Percentiles rank a stretch among this genome's conserved stretches.
Evolutionary conservation across 495 filamentous ascomycete genomes (phyloP).

Genomic region (Staphylotrichum longicolle): DNA sequence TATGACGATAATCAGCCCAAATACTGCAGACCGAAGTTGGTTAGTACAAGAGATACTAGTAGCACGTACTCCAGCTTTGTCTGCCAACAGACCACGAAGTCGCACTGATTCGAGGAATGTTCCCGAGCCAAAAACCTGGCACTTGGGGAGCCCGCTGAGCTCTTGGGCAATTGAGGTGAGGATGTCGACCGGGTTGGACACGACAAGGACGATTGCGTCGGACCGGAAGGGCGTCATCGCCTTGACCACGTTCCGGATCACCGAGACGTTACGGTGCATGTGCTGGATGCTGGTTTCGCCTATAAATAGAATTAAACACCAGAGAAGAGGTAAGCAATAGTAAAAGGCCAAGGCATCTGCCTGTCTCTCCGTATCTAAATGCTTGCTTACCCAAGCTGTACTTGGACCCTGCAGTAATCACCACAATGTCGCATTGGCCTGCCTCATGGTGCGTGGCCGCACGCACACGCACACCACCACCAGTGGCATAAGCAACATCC

Average conservation of each 20-base stretch:
- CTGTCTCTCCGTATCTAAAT: conserved; percentile 2
- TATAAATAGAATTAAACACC: no score
- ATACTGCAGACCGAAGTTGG: not conserved
- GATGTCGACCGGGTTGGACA: conserved; percentile 50
- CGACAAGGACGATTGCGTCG: conserved; percentile 43
- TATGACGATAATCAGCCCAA: not conserved
- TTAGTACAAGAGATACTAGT: no score
- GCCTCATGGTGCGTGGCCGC: conserved; percentile 42
- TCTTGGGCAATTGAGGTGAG: conserved; percentile 42
- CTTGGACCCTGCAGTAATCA: conserved; percentile 49
- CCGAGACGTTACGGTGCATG: conserved; percentile 42
- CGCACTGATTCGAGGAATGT: conserved; percentile 43
- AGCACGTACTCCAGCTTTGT: conserved; percentile 38
- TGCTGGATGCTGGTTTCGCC: conserved; percentile 44
- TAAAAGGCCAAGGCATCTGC: conserved; percentile 3
- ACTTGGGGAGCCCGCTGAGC: conserved; percentile 36
- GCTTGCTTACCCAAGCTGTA: conserved; percentile 29
- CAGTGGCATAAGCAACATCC: conserved; percentile 38
- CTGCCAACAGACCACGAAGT: conserved; percentile 40
- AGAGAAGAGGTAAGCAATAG: no score
- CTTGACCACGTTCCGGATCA: conserved; percentile 38
- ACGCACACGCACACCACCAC: conserved; percentile 34
- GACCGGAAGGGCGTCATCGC: conserved; percentile 40
- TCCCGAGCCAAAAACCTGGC: conserved; percentile 44
- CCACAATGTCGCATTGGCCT: conserved; percentile 45